Evolutionary conservation across 2,329 filamentous ascomycete genomes (phyloP), one percentile per base, ranked within the genome.

Genomic region (Ophiostoma sp.): DNA sequence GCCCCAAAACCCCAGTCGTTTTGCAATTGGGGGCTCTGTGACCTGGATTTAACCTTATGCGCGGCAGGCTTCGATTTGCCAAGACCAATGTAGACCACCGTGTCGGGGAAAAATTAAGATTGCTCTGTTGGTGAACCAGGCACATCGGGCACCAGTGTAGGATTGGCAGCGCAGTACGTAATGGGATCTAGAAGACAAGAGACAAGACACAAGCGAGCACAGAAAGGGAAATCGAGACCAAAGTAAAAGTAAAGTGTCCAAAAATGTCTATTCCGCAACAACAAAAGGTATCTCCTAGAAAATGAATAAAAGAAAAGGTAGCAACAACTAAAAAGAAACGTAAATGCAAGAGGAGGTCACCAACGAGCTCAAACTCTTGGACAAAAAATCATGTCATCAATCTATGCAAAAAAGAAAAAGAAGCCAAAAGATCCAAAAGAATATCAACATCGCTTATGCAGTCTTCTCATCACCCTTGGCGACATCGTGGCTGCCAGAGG

Each of bases 271-370:
- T 66, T 64, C 22, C 36, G 36, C 61, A 66, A 39, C 9, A 33
- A 33, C 28, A 59, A 64, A 15, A 64, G 59, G 59, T 64, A 64
- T 64, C 59, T 64, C 59, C 33, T n/a, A 64, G n/a, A 42, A 64
- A 42, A 64, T 64, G 33, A 64, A 39, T n/a, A 63, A 39, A 25
- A 19, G 1, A 15, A 8, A 66, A 19, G n/a, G n/a, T n/a, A n/a
- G n/a, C n/a, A n/a, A n/a, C n/a, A 66, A 19, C 39, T 4, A 28
- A 25, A 25, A 64, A 15, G 8, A 64, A 55, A 36, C 1, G 17
- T 39, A 15, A 42, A 66, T 66, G 12, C 36, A 45, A 69, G 66
- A 52, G 64, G 64, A 69, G 66, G 66, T 69, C 66, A 69, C 66
- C 66, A 39, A 25, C 66, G 45, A 52, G 36, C 66, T 52, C 66